These are phyloP conservation scores for Talaromyces sp. DNA, from an alignment of 2,329 filamentous ascomycete genomes.

Conservation along the genomic window DNA sequence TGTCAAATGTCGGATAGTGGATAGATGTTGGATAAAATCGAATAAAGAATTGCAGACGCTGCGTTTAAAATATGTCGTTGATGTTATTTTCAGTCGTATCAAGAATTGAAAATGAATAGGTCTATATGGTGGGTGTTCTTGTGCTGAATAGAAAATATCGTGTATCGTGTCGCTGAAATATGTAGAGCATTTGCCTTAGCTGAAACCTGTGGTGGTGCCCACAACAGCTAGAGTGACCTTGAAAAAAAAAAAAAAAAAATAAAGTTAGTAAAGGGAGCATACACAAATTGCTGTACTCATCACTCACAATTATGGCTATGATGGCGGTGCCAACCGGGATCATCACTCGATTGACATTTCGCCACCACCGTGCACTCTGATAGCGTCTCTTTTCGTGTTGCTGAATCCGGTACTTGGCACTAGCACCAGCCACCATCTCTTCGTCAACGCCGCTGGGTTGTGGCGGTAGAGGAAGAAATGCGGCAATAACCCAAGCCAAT, in stretches of 20 bases:
- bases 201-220: conserved; percentile 14
- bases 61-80: neutral
- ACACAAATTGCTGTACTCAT: neutral
- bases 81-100: neutral
- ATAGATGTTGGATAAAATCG: neutral
- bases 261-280: neutral
- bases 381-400: conserved; percentile 46
- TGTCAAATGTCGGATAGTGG: neutral
- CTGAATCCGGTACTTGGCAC: conserved; percentile 41
- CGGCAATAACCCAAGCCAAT: conserved; percentile 77
- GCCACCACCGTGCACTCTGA: conserved; percentile 62
- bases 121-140: neutral
- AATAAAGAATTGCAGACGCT: neutral
- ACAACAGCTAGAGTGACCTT: conserved; percentile 13
- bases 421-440: conserved; percentile 43
- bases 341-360: conserved; percentile 60
- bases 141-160: neutral
- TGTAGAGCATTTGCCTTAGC: neutral
- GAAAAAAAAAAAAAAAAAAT: neutral
- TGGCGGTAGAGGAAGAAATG: conserved; percentile 66
- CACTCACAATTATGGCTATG: conserved; percentile 51
- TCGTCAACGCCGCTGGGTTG: conserved; percentile 52
- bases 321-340: conserved; percentile 53
- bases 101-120: neutral
- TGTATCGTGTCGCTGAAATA: neutral